Percentiles rank a stretch among this genome's conserved stretches.
Evolutionary conservation across 495 filamentous ascomycete genomes (phyloP).

Genomic region (Bombardia bombarda): DNA sequence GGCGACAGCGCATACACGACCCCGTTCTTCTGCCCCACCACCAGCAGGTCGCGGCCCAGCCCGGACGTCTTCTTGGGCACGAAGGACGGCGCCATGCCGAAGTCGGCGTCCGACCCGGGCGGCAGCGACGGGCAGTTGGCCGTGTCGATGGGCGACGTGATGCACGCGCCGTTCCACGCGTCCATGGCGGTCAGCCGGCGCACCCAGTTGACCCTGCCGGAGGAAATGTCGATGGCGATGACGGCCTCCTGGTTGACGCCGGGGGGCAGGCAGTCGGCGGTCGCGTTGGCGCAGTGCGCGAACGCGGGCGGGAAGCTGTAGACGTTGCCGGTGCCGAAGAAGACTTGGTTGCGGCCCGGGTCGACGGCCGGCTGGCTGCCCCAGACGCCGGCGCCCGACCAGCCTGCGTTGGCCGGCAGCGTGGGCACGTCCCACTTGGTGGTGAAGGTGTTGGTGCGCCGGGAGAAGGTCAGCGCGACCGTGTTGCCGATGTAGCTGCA

Average conservation of each 20-base stretch:
- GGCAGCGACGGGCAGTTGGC: conserved; percentile 14
- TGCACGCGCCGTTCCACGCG: conserved; percentile 22
- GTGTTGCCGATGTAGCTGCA: conserved; percentile 31
- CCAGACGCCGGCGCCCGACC: conserved; percentile 30
- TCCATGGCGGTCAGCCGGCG: conserved; percentile 17
- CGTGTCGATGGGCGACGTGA: conserved; percentile 6
- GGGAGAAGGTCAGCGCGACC: conserved; percentile 17
- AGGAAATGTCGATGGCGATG: conserved; percentile 21
- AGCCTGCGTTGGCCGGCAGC: conserved; percentile 18
- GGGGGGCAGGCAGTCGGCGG: conserved; percentile 7
- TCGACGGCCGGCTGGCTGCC: conserved; percentile 36
- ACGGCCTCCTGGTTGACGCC: conserved; percentile 26
- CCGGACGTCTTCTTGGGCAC: conserved; percentile 9
- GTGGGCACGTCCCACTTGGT: conserved; percentile 21
- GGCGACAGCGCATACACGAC: conserved; percentile 24
- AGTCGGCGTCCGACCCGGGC: conserved; percentile 28
- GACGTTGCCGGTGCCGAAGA: conserved; percentile 31
- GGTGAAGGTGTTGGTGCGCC: conserved; percentile 8
- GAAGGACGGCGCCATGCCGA: conserved; percentile 29
- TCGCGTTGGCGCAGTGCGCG: conserved; percentile 10
- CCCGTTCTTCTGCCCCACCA: conserved; percentile 32
- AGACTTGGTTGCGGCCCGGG: conserved; percentile 21
- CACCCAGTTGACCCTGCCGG: conserved; percentile 25
- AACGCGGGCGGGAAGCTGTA: conserved; percentile 18
- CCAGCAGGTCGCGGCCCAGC: conserved; percentile 18